Base-by-base conservation (phyloP, 305 asterid genomes). In the Fraxinus paxiana region DNA sequence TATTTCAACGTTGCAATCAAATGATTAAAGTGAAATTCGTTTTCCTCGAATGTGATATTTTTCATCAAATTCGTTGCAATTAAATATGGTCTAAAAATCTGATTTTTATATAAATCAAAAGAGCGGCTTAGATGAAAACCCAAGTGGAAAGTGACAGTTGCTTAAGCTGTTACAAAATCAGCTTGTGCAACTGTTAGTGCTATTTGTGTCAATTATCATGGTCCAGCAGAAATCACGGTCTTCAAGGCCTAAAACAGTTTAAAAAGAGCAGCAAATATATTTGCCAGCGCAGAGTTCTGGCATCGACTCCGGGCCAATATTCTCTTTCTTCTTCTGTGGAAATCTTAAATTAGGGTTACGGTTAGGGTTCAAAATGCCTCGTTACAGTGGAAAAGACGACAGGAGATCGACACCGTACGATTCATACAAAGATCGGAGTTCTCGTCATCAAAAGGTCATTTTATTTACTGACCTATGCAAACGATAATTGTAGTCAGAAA, bases 371-470 rank as follows among this genome's bases (percentile, higher is more conserved):
- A 61, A 82, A 34, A 91, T 89, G 95, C 86, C 91, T 85, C 93
- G 92, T 17, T 37, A 85, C 85, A 80, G 88, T 61, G 82, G 88
- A 82, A 90, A 87, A 80, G 90, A 87, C 73, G 90, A 88, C 73
- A 83, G 86, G 83, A 86, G 90, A 88, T 88, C 93, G 9, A 80
- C 86, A 43, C 89, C 90, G 38, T 84, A 85, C 82, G 86, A 87
- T 79, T 86, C 89, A 37, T 87, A 79, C 78, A 79, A 80, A 70
- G 93, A 89, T 83, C 89, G 88, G n/a, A 85, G 86, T 71, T 84
- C 88, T n/a, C 83, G 51, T 82, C 84, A 81, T 82, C 85, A 84
- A 35, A 84, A 87, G 89, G 90, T 89, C 17, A 13, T 13, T 70
- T 69, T 15, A 69, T 73, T 69, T 73, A 63, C 59, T 67, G 4